Conservation (phyloP, 1,284 basidiomycete genomes). For the Dichomitus squalens region DNA sequence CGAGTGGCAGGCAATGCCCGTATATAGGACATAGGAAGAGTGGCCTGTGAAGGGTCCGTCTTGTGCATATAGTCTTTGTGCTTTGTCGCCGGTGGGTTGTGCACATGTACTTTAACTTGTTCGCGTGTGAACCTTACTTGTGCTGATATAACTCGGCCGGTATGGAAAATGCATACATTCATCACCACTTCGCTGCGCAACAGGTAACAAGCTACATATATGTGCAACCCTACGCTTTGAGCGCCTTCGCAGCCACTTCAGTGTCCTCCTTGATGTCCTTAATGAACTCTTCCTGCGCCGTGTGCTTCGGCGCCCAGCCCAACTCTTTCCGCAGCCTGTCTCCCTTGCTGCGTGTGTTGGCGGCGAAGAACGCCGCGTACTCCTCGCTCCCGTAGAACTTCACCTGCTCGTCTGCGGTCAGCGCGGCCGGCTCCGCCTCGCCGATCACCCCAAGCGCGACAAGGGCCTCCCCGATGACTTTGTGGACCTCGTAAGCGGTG, state of each 20-base stretch:
- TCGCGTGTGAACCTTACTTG: no score
- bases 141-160: no score
- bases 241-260: no score
- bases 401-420: slow-evolving; percentile 35
- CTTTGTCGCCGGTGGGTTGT: no score
- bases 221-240: no score
- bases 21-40: slow-evolving; percentile 55
- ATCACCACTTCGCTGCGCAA: no score
- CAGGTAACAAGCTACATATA: no score
- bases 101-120: no score
- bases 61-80: no score
- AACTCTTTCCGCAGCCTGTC: slow-evolving; percentile 36
- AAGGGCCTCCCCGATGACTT: slow-evolving; percentile 39
- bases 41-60: neutral
- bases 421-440: slow-evolving; percentile 30
- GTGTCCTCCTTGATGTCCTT: no score
- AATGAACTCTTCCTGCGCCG: no score
- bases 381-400: slow-evolving; percentile 23
- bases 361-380: slow-evolving; percentile 16
- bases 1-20: slow-evolving; percentile 69
- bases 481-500: slow-evolving; percentile 36
- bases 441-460: slow-evolving; percentile 30
- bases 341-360: slow-evolving; percentile 44
- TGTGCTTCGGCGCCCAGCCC: slow-evolving; percentile 46
- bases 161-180: no score